Conservation (phyloP, 768 basidiomycete genomes). For the Trametopsis cervina region DNA sequence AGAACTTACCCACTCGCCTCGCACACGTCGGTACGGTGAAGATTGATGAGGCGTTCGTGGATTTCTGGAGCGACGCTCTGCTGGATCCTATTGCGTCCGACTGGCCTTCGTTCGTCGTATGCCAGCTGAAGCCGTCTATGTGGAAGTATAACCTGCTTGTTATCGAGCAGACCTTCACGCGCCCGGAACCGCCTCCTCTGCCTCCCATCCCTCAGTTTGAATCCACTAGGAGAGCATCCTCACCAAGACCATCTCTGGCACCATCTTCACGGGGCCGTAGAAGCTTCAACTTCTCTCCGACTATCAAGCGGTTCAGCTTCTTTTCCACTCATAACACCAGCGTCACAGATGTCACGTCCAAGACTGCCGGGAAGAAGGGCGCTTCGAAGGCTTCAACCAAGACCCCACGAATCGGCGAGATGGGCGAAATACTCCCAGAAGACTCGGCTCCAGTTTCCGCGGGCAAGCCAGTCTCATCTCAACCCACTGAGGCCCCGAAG, state of each 20-base stretch:
- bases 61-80: constrained; percentile 75
- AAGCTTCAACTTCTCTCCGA: constrained; percentile 38
- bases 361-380: constrained; percentile 15
- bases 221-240: constrained; percentile 16
- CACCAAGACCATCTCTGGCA: constrained; percentile 24
- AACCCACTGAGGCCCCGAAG: not conserved
- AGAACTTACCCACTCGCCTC: constrained; percentile 24
- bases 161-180: constrained; percentile 53
- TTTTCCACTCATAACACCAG: constrained; percentile 29
- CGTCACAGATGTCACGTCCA: constrained; percentile 9
- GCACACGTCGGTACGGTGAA: constrained; percentile 42
- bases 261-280: constrained; percentile 22
- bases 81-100: constrained; percentile 56
- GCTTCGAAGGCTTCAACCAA: constrained; percentile 19
- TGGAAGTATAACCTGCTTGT: constrained; percentile 36
- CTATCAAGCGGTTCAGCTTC: constrained; percentile 60
- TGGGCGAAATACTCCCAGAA: constrained; percentile 63
- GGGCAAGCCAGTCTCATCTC: no score
- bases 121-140: constrained; percentile 43
- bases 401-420: constrained; percentile 48
- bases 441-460: constrained; percentile 19
- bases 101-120: constrained; percentile 69
- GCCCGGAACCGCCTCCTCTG: constrained; percentile 27
- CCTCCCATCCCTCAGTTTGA: constrained; percentile 13
- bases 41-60: constrained; percentile 76